phyloP scores from a whole-genome alignment of 169 alveolate species.

The Eimeria praecox region DNA sequence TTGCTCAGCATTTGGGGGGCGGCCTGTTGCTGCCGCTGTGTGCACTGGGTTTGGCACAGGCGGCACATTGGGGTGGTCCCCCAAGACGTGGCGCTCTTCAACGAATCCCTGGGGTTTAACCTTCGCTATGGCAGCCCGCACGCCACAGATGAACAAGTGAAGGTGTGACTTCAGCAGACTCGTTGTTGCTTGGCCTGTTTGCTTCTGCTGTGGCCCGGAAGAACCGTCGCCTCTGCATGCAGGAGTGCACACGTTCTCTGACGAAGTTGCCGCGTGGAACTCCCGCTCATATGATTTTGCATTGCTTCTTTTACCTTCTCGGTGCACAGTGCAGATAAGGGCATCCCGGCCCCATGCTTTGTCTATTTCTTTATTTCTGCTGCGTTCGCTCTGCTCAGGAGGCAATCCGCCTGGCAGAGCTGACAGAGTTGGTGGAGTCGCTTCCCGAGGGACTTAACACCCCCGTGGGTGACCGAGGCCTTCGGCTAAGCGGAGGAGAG shows the following conservation, averaged over 20 bases:
- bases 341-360: neutral
- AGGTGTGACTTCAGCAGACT: neutral
- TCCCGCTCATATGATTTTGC: neutral
- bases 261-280: neutral
- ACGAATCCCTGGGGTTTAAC: conserved; percentile 93
- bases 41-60: conserved; percentile 46
- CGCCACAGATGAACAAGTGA: conserved; percentile 87
- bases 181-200: neutral
- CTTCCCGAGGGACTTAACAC: conserved; percentile 94
- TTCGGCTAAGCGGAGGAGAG: conserved; percentile 99
- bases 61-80: conserved; percentile 93
- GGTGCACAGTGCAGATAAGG: neutral
- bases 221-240: neutral
- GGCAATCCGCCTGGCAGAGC: conserved; percentile 93
- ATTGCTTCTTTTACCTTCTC: conserved; percentile 12
- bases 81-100: conserved; percentile 95
- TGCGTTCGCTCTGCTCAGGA: conserved; percentile 37
- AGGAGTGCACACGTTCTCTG: neutral
- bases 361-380: neutral
- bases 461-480: conserved; percentile 98
- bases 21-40: neutral
- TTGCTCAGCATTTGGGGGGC: neutral
- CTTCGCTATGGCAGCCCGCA: conserved; percentile 91
- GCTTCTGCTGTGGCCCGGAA: neutral
- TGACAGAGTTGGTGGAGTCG: conserved; percentile 90